Evolutionary conservation across 129 eudicot genomes (phyloP).

Genomic region (Silybum marianum): DNA sequence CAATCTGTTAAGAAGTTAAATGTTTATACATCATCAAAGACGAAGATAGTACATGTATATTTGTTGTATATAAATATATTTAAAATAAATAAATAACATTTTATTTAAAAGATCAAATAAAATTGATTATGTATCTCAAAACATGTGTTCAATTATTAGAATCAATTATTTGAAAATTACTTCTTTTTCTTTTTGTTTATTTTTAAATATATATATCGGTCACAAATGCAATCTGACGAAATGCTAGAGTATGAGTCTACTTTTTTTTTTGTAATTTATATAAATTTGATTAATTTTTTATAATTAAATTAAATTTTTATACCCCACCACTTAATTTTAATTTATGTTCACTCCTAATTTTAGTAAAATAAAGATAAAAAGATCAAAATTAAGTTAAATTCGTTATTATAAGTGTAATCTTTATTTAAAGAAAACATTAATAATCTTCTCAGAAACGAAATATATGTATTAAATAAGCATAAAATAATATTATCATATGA

Average conservation of each 20-base stretch:
- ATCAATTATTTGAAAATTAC: conserved; percentile 8
- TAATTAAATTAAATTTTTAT: no score
- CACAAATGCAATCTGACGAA: conserved; percentile 18
- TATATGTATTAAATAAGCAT: no score
- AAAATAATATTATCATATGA: no score
- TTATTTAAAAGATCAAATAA: background rate
- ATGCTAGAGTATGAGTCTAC: background rate
- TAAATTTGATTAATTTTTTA: no score
- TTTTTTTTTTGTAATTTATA: background rate
- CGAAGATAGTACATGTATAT: background rate
- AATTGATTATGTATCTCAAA: background rate
- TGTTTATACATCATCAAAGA: background rate
- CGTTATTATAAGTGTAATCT: no score
- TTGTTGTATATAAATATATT: background rate
- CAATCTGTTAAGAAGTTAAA: no score
- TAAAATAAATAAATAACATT: background rate
- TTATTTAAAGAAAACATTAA: no score
- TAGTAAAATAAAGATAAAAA: background rate
- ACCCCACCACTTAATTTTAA: background rate
- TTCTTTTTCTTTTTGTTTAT: background rate
- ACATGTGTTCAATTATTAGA: conserved; percentile 11
- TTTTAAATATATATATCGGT: background rate
- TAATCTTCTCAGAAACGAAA: background rate
- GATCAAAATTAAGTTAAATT: background rate
- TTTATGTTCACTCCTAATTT: background rate